Percentiles rank a stretch among this genome's conserved stretches.
Conservation (phyloP, 106 monocot species). For the Dioscorea zingiberensis region DNA sequence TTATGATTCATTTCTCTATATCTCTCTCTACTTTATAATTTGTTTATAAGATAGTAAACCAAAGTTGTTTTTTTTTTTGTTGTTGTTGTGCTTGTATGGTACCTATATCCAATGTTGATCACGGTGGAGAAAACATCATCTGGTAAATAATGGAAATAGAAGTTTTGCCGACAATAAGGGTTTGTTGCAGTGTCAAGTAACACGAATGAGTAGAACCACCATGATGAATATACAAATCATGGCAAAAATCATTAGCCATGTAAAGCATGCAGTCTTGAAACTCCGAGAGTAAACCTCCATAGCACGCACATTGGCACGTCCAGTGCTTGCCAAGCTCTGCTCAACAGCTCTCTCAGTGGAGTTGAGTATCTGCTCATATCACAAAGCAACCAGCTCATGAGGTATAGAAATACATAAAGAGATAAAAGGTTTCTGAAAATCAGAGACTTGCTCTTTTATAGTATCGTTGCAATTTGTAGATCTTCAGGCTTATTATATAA, state of each 20-base stretch:
- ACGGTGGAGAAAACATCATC: too few species aligned
- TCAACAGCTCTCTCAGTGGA: constrained; percentile 90
- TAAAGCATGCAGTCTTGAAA: constrained; percentile 75
- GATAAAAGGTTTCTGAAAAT: too few species aligned
- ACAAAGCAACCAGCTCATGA: not conserved
- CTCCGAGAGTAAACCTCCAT: constrained; percentile 59
- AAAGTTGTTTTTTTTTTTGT: too few species aligned
- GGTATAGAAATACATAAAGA: not conserved
- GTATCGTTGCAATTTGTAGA: not conserved
- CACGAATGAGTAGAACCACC: constrained; percentile 84
- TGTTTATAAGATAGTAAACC: too few species aligned
- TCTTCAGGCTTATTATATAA: too few species aligned
- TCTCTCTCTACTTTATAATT: too few species aligned
- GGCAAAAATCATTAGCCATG: constrained; percentile 62
- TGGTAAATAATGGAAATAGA: too few species aligned
- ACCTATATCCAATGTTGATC: too few species aligned
- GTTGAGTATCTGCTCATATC: constrained; percentile 54
- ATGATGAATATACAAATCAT: constrained; percentile 72
- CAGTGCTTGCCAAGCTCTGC: constrained; percentile 82
- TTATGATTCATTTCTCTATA: too few species aligned
- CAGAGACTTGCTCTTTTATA: too few species aligned
- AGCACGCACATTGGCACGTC: constrained; percentile 60
- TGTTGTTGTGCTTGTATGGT: too few species aligned
- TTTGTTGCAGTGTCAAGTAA: constrained; percentile 36
- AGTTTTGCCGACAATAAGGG: too few species aligned